Conservation (phyloP, 2,329 filamentous ascomycete species). For the Xylaria polymorpha region DNA sequence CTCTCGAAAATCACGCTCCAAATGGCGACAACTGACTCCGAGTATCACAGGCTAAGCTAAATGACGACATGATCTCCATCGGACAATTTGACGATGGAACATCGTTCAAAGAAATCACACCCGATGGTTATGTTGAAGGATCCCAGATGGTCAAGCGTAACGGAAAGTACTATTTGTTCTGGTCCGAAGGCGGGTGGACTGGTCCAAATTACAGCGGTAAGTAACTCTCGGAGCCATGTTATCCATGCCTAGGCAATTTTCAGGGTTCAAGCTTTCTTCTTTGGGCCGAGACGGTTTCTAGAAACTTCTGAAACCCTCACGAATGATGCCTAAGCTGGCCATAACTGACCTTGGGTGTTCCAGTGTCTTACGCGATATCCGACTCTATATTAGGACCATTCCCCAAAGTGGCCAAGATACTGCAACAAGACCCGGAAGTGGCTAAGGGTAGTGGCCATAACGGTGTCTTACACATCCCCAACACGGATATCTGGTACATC, state of each 20-base stretch:
- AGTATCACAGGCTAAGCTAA: slow-evolving; percentile 51
- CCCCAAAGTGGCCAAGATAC: slow-evolving; percentile 51
- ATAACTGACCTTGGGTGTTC: too few species aligned
- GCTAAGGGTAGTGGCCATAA: slow-evolving; percentile 56
- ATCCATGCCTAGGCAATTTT: too few species aligned
- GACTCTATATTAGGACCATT: slow-evolving; percentile 57
- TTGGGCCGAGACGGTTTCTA: too few species aligned
- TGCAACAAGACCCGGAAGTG: slow-evolving; percentile 51
- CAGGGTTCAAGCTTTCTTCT: too few species aligned
- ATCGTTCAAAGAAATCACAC: slow-evolving; percentile 59
- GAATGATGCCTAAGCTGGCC: too few species aligned
- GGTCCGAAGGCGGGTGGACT: slow-evolving; percentile 59
- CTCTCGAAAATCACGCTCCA: too few species aligned
- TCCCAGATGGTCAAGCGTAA: slow-evolving; percentile 58
- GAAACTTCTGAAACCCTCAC: too few species aligned
- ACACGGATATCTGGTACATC: slow-evolving; percentile 57
- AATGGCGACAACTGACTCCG: too few species aligned
- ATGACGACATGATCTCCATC: slow-evolving; percentile 57
- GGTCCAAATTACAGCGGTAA: slow-evolving; percentile 57
- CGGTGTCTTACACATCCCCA: slow-evolving; percentile 54
- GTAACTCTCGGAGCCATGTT: too few species aligned
- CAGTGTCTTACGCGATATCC: slow-evolving; percentile 56
- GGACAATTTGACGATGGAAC: slow-evolving; percentile 56
- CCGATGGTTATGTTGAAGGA: slow-evolving; percentile 58
- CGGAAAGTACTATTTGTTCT: slow-evolving; percentile 58